Evolutionary conservation across 2,329 filamentous ascomycete genomes (phyloP), one percentile per base, ranked within the genome.

Genomic region (Neonectria faginata): DNA sequence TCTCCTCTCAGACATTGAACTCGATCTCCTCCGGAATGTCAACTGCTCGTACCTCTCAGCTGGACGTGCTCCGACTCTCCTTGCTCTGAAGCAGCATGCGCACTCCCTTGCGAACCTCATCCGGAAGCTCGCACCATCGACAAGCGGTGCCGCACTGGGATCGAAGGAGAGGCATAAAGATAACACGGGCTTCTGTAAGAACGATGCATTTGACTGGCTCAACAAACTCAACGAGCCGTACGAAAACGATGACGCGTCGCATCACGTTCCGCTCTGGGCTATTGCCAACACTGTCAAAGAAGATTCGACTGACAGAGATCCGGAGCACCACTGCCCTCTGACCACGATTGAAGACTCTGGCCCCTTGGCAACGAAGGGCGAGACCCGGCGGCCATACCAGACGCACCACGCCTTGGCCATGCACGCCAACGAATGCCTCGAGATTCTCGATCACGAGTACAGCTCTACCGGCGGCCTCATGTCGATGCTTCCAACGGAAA

Each of bases 21-120:
- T 77, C 0, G 25, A 65, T 7, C 67, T 76, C 11, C 71, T 80
- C 18, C 53, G 67, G 29, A 81, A 88, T 67, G 78, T 88, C 66
- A 88, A 86, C 76, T 89, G 87, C 75, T 79, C 80, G 62, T 88
- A 88, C 68, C 77, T 89, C 42, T 89, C 86, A 2, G 86, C 84
- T 2, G 84, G 82, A 5, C 73, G 78, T 6, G 77, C 85, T 3
- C 86, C 86, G 1, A 88, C 86, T 0, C 78, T 89, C n/a, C 76
- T 85, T 1, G 80, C 85, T 1, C 79, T 89, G 39, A 89, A 89
- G 74, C 83, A 87, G 70, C 87, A 89, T 66, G 85, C 86, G 0
- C 87, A 89, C 58, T 83, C 85, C n/a, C 80, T 89, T 16, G 77
- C 80, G 36, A 80, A 83, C 14, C 79, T 89, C 52, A 87, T 89